phyloP scores from a whole-genome alignment of 2,329 filamentous ascomycete genomes.

The Colletotrichum falcatum region DNA sequence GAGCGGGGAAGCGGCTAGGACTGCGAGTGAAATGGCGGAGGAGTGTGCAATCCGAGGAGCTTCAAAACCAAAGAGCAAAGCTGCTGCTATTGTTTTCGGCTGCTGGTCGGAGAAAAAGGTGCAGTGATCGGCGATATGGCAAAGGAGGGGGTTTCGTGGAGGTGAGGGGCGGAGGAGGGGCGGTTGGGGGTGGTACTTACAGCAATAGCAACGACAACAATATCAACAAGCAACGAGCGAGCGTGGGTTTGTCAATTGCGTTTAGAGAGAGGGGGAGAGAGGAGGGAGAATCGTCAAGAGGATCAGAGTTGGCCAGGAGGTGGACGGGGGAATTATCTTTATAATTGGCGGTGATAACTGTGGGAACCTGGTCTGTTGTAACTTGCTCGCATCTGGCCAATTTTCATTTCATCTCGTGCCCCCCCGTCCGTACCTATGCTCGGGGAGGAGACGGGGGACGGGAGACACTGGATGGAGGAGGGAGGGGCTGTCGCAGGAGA shows the following conservation, averaged over 20 bases:
- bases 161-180: background rate
- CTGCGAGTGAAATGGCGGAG: conserved; percentile 6
- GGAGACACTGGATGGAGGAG: background rate
- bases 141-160: background rate
- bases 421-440: conserved; percentile 22
- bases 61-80: conserved; percentile 15
- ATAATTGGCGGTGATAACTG: conserved; percentile 41
- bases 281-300: conserved; percentile 18
- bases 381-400: conserved; percentile 40
- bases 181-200: conserved; percentile 22
- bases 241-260: conserved; percentile 14
- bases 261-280: background rate
- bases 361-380: conserved; percentile 34
- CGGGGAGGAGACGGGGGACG: conserved; percentile 7
- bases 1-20: conserved; percentile 9
- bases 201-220: conserved; percentile 25
- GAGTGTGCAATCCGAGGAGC: conserved; percentile 27
- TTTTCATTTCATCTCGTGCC: conserved; percentile 40
- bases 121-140: conserved; percentile 29
- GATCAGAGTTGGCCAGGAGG: background rate
- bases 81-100: background rate
- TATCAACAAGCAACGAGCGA: conserved; percentile 29
- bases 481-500: conserved; percentile 16
- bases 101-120: conserved; percentile 25
- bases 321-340: conserved; percentile 38